Percentiles rank a stretch among this genome's conserved stretches.
phyloP scores from a whole-genome alignment of 192 early-diverging fungal genomes.

The Backusella macrospora region DNA sequence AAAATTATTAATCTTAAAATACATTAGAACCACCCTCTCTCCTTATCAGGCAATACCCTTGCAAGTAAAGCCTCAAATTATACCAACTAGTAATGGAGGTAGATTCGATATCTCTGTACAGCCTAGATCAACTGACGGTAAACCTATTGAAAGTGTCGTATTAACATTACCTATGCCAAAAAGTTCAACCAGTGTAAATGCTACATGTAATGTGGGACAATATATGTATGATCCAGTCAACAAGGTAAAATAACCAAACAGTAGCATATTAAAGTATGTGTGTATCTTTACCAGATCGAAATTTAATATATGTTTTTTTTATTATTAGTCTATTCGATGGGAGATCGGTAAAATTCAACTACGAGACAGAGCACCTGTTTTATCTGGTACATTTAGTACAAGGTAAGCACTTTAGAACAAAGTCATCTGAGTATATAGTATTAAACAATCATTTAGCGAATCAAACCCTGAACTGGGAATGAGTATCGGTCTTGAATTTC shows the following conservation, averaged over 20 bases:
- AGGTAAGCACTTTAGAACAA: constrained; percentile 29
- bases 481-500: constrained; percentile 66
- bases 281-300: not conserved
- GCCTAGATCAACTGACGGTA: constrained; percentile 64
- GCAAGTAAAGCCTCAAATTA: constrained; percentile 64
- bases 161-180: constrained; percentile 63
- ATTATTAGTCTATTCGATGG: constrained; percentile 59
- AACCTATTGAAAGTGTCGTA: constrained; percentile 66
- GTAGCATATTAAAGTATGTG: not conserved
- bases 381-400: constrained; percentile 62
- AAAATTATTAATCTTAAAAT: not conserved
- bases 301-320: no score
- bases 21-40: constrained; percentile 59
- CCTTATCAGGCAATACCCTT: constrained; percentile 60
- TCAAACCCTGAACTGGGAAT: constrained; percentile 49
- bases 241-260: constrained; percentile 38
- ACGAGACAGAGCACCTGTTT: constrained; percentile 57
- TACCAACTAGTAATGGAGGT: constrained; percentile 60
- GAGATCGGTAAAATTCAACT: constrained; percentile 64
- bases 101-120: constrained; percentile 73
- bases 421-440: not conserved
- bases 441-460: constrained; percentile 35
- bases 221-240: constrained; percentile 74
- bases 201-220: constrained; percentile 65
- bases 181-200: constrained; percentile 57